Evolutionary conservation across 2,329 filamentous ascomycete genomes (phyloP).

Genomic region (Nigrospora oryzae): DNA sequence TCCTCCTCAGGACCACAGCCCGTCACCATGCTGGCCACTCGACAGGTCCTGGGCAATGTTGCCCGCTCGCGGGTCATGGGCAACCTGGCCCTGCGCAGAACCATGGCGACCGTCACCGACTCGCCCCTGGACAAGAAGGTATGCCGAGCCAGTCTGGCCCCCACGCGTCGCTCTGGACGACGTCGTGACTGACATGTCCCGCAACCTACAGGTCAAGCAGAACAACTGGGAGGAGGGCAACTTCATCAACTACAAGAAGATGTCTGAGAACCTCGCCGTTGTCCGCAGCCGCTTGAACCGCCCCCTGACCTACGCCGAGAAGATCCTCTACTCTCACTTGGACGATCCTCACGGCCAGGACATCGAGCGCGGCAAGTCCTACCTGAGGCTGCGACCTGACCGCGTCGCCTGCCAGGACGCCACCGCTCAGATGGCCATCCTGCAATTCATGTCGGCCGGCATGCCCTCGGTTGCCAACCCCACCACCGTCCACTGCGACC

Average conservation of each 20-base stretch:
- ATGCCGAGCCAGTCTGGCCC: conserved; percentile 12
- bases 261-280: conserved; percentile 92
- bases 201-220: conserved; percentile 62
- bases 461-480: conserved; percentile 94
- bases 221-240: conserved; percentile 93
- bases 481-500: conserved; percentile 94
- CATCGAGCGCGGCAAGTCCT: conserved; percentile 89
- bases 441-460: conserved; percentile 99
- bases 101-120: conserved; percentile 80
- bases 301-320: conserved; percentile 92
- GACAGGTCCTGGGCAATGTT: conserved; percentile 59
- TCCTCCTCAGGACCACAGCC: conserved; percentile 16
- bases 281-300: conserved; percentile 85
- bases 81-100: conserved; percentile 55
- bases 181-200: conserved; percentile 3
- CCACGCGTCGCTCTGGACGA: no score
- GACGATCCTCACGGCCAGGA: conserved; percentile 95
- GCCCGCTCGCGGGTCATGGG: conserved; percentile 47
- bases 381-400: conserved; percentile 93
- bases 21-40: conserved; percentile 59
- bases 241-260: conserved; percentile 99
- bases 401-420: conserved; percentile 99
- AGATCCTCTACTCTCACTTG: conserved; percentile 97
- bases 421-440: conserved; percentile 98
- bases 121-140: conserved; percentile 82